These are phyloP conservation scores for Mortierella sp. DNA, from an alignment of 371 early-diverging fungal species.

Conservation along the genomic window DNA sequence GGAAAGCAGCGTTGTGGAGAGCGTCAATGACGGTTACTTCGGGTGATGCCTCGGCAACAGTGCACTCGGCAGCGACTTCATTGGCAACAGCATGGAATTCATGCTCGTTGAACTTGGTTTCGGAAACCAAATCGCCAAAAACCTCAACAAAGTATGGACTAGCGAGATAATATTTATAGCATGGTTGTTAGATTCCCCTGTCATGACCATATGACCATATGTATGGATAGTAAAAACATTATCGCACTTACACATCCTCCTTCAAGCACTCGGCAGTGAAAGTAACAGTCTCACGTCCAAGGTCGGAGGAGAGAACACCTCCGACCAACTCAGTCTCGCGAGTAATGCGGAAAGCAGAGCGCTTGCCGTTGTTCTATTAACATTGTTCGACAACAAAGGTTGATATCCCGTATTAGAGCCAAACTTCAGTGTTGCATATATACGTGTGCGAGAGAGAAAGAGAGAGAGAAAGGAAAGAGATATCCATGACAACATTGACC, in stretches of 20 bases:
- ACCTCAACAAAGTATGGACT: constrained; percentile 91
- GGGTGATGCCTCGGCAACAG: constrained; percentile 76
- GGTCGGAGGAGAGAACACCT: constrained; percentile 83
- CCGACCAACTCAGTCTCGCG: constrained; percentile 96
- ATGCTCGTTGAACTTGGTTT: constrained; percentile 87
- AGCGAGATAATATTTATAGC: constrained; percentile 7
- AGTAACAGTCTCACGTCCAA: constrained; percentile 87
- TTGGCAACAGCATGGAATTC: constrained; percentile 85
- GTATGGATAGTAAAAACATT: neutral
- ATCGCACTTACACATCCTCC: constrained; percentile 87
- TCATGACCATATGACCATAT: neutral
- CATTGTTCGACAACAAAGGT: neutral
- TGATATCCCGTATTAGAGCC: constrained; percentile 1
- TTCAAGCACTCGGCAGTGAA: constrained; percentile 92
- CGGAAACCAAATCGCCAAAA: constrained; percentile 81
- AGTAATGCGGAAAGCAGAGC: constrained; percentile 89
- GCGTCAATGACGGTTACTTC: constrained; percentile 80
- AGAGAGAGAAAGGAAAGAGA: too few relatives aligned
- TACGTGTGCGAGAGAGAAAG: too few relatives aligned
- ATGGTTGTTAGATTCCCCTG: neutral
- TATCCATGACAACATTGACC: neutral
- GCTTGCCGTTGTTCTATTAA: constrained; percentile 79
- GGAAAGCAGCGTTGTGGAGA: constrained; percentile 93
- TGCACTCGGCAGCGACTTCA: constrained; percentile 77
- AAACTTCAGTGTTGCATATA: neutral